These are phyloP conservation scores for Gastrolobium villosum DNA, from an alignment of 306 rosid genomes.

Conservation along the genomic window DNA sequence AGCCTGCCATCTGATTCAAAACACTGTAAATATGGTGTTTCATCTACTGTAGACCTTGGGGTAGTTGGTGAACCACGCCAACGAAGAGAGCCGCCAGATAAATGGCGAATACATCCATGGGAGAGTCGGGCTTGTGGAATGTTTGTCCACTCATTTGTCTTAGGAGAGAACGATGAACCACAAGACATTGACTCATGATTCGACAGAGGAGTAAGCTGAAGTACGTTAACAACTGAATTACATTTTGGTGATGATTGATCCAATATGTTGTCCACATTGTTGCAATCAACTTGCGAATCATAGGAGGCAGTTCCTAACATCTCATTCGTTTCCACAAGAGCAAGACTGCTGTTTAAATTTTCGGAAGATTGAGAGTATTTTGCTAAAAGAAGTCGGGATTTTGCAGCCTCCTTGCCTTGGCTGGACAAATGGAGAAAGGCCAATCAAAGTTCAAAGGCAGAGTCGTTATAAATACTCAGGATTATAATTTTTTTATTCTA, in stretches of 20 bases:
- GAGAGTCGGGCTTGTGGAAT: slow-evolving; percentile 36
- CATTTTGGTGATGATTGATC: slow-evolving; percentile 47
- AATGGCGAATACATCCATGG: slow-evolving; percentile 44
- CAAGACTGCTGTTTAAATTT: slow-evolving; percentile 38
- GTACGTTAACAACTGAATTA: slow-evolving; percentile 27
- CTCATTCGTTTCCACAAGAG: slow-evolving; percentile 46
- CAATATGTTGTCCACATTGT: slow-evolving; percentile 33
- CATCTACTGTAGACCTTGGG: slow-evolving; percentile 52
- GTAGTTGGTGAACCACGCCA: slow-evolving; percentile 65
- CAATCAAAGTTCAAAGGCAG: slow-evolving; percentile 32
- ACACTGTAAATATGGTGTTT: slow-evolving; percentile 37
- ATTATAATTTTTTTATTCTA: slow-evolving; percentile 24
- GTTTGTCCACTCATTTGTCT: slow-evolving; percentile 40
- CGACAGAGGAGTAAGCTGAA: slow-evolving; percentile 42
- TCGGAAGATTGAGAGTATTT: slow-evolving; percentile 37
- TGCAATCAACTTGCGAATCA: slow-evolving; percentile 44
- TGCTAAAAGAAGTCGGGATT: slow-evolving; percentile 48
- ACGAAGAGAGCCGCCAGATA: slow-evolving; percentile 49
- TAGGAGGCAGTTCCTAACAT: slow-evolving; percentile 33
- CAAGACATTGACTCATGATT: slow-evolving; percentile 38
- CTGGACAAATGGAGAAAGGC: slow-evolving; percentile 43
- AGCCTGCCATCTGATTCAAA: slow-evolving; percentile 46
- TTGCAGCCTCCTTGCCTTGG: slow-evolving; percentile 57
- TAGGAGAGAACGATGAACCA: slow-evolving; percentile 46
- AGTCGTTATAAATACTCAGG: slow-evolving; percentile 3